Evolutionary conservation across 2,329 filamentous ascomycete species (phyloP), one percentile per base, ranked within the genome.

Genomic region (Chaetothyriales sp.): DNA sequence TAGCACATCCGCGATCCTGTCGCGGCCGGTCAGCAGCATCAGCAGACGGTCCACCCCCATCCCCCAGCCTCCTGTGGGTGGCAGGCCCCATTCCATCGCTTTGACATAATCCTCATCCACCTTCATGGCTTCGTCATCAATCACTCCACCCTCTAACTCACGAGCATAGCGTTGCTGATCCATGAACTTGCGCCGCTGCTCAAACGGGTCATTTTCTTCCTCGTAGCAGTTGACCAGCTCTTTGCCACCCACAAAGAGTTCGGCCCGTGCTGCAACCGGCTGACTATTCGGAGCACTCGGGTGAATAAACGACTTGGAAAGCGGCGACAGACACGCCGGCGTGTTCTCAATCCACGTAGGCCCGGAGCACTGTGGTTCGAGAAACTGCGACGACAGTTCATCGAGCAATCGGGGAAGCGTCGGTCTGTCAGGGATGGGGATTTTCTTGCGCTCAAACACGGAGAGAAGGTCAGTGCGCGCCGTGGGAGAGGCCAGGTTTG

Each of bases 191-290:
- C 77, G 74, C 45, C 85, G 76, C 69, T 98, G 92, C 60, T 83
- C 84, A 49, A 84, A 81, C 0, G 92, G 92, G 48, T 86, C 85
- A 66, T 98, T 98, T 65, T 98, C 92, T 68, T 98, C 92, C 66
- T 98, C 92, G 66, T 98, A 98, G 72, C 90, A 93, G 67, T 98
- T 98, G 54, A 90, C 86, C 28, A 95, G 75, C 64, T 98, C 92
- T 50, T 80, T 79, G 43, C 83, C 80, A 47, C 79, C 70, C 55
- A 93, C 78, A 68, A 94, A 95, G 19, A 95, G 77, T 67, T 95
- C 89, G 0, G 84, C 86, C 5, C 89, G 81, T 0, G 86, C 85
- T 1, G 87, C 83, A 1, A 95, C 80, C 7, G 77, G 67, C 64
- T 95, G 89, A 12, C 75, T 73, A 0, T 81, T 83, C 6, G 57